Conservation (phyloP, 257 asterid genomes). For the Scutellaria galericulata region DNA sequence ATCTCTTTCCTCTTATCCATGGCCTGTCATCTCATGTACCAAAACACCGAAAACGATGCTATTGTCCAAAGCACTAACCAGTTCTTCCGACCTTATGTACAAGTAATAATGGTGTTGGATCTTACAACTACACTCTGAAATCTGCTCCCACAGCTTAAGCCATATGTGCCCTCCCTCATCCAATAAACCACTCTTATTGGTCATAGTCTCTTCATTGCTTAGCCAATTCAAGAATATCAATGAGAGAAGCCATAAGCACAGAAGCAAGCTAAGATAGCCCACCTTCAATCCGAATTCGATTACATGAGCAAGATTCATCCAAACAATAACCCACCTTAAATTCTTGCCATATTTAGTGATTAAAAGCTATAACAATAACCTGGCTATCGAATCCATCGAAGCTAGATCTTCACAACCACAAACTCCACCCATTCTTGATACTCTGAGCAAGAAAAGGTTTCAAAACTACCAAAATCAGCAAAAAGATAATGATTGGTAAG, state of each 20-base stretch:
- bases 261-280: slow-evolving; percentile 70
- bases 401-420: no score
- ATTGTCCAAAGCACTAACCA: slow-evolving; percentile 57
- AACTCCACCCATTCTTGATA: no score
- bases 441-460: no score
- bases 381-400: no score
- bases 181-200: slow-evolving; percentile 53
- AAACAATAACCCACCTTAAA: slow-evolving; percentile 36
- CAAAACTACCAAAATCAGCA: no score
- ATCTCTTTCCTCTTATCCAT: slow-evolving; percentile 78
- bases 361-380: no score
- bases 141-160: slow-evolving; percentile 64
- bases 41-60: slow-evolving; percentile 48
- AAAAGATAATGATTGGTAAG: no score
- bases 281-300: slow-evolving; percentile 83
- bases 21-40: slow-evolving; percentile 64
- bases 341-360: neutral
- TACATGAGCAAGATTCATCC: slow-evolving; percentile 81
- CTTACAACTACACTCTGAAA: slow-evolving; percentile 53
- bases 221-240: slow-evolving; percentile 72
- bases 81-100: slow-evolving; percentile 53
- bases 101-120: slow-evolving; percentile 62
- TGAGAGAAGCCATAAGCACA: slow-evolving; percentile 75
- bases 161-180: slow-evolving; percentile 67
- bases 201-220: slow-evolving; percentile 72